Base-by-base conservation (phyloP, 805 yeast species). In the Ogataea salicorniae region DNA sequence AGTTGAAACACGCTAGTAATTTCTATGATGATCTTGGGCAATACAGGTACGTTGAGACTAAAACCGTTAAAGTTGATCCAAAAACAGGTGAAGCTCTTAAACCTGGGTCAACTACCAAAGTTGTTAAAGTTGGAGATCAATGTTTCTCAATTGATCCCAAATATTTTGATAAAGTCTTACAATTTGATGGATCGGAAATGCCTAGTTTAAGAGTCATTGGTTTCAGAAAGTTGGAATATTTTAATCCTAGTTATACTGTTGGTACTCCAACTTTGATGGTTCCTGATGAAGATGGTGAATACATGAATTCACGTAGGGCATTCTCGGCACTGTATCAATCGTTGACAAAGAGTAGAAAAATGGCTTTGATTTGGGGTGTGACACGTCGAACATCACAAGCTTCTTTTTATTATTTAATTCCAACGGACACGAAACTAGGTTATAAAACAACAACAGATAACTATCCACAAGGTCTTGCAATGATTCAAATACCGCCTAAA, bases 321-420 rank as follows among this genome's bases (percentile, higher is more conserved):
- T 77, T 90, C 57, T 72, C 87, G 0, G 76, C 90, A 0, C 64
- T 92, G 13, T 87, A 80, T 59, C 80, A 79, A 47, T 74, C 82
- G 3, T 66, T 94, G 65, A 60, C 67, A 5, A 72, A 72, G 41
- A 69, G 74, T 37, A 58, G 72, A 2, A 76, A 77, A 56, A 80
- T 76, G 56, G 94, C 87, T 0, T 66, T 92, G 7, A 76, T 86
- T 4, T 88, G 89, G 81, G 92, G 95, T 1, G 79, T 81, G 56
- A 56, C 73, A 6, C 76, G 82, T 48, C 67, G 63, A 40, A 73
- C 73, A 43, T 62, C 87, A 0, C 60, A 73, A 34, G 94, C 96
- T 0, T 51, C 67, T 4, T 51, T 86, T 39, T 81, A 74, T 57
- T 79, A 84, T 1, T 55, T 90, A 48, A 69, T 80, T 34, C 85